phyloP scores from a whole-genome alignment of 768 basidiomycete species.

The Asterophora parasitica region DNA sequence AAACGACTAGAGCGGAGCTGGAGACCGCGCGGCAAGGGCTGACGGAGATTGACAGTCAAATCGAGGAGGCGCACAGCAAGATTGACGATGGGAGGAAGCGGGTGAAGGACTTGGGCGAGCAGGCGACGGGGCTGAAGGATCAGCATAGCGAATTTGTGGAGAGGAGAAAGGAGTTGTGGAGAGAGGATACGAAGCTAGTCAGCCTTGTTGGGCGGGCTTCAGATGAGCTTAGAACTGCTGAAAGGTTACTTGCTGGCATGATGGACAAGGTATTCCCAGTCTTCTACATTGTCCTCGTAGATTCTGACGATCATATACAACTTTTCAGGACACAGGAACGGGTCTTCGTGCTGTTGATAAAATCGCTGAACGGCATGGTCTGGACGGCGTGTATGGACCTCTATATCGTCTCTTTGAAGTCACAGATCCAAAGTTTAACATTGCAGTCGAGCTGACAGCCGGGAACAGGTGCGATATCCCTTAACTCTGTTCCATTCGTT shows the following conservation, averaged over 20 bases:
- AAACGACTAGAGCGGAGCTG: constrained; percentile 48
- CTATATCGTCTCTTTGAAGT: constrained; percentile 92
- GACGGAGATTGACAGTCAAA: constrained; percentile 53
- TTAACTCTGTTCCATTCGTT: neutral
- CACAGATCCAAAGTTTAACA: constrained; percentile 83
- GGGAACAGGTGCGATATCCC: constrained; percentile 70
- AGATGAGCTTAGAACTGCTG: constrained; percentile 77
- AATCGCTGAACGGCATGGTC: constrained; percentile 69
- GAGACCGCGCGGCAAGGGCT: constrained; percentile 42
- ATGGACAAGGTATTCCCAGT: constrained; percentile 80
- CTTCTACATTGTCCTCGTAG: neutral
- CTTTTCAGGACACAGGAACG: constrained; percentile 78
- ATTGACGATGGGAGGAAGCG: constrained; percentile 62
- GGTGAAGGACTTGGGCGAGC: constrained; percentile 55
- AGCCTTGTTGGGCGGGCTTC: constrained; percentile 70
- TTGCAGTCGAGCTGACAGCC: constrained; percentile 90
- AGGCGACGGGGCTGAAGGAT: constrained; percentile 57
- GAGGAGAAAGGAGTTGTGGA: constrained; percentile 88
- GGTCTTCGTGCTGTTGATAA: constrained; percentile 84
- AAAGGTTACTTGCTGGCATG: constrained; percentile 78
- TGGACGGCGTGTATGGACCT: constrained; percentile 89
- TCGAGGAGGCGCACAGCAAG: constrained; percentile 49
- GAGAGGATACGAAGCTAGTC: constrained; percentile 88
- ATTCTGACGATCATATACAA: constrained; percentile 2
- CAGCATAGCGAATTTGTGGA: constrained; percentile 68